Percentiles rank a stretch among this genome's conserved stretches.
Conservation (phyloP, 129 eudicot species). For the Pseudognaphalium luteoalbum region DNA sequence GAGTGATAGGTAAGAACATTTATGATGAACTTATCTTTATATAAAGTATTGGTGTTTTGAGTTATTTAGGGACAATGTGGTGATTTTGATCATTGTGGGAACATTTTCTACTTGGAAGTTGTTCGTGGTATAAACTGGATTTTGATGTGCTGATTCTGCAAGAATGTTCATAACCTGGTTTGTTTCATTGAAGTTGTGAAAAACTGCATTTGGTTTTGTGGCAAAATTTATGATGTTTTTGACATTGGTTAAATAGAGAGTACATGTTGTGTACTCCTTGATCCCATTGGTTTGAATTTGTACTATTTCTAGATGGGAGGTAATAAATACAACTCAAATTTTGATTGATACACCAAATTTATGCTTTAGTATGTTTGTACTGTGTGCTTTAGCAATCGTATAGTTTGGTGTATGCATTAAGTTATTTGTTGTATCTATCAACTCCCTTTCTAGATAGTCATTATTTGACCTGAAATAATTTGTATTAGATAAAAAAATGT, state of each 20-base stretch:
- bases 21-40: not conserved
- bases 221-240: not conserved
- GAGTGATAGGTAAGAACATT: constrained; percentile 41
- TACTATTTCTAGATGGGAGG: too few species aligned
- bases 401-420: too few species aligned
- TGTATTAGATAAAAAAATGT: too few species aligned
- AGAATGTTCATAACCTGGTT: not conserved
- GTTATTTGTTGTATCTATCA: too few species aligned
- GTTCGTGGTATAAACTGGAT: not conserved
- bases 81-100: constrained; percentile 19
- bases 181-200: not conserved
- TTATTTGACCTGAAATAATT: too few species aligned
- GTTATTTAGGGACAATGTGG: constrained; percentile 10
- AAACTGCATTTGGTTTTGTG: not conserved
- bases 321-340: too few species aligned
- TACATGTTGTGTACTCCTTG: too few species aligned
- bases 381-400: too few species aligned
- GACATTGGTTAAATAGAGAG: not conserved
- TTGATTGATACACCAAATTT: too few species aligned
- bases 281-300: too few species aligned
- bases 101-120: constrained; percentile 21
- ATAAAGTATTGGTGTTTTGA: not conserved
- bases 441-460: too few species aligned
- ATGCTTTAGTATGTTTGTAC: too few species aligned
- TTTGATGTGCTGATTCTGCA: not conserved